These are phyloP conservation scores for Auricularia auricula-judae DNA, from an alignment of 768 basidiomycete genomes.

Conservation along the genomic window DNA sequence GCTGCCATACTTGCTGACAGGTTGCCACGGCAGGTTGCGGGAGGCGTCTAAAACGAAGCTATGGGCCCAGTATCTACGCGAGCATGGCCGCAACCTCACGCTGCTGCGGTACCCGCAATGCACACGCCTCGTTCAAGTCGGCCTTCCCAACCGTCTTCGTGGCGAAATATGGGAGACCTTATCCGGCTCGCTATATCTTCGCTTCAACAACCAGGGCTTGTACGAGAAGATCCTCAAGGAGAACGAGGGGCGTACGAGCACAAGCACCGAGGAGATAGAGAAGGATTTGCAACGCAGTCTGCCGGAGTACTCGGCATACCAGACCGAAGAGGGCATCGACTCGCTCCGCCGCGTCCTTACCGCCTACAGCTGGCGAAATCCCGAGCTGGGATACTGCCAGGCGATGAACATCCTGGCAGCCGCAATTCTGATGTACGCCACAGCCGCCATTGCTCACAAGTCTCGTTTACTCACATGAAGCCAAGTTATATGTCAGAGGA, in stretches of 20 bases:
- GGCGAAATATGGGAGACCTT: slow-evolving; percentile 99
- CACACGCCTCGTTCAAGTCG: slow-evolving; percentile 95
- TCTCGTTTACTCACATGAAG: slow-evolving; percentile 2
- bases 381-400: slow-evolving; percentile 91
- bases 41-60: slow-evolving; percentile 93
- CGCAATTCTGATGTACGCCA: slow-evolving; percentile 76
- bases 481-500: slow-evolving; percentile 96
- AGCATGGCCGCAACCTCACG: slow-evolving; percentile 90
- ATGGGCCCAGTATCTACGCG: slow-evolving; percentile 82
- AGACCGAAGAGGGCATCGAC: slow-evolving; percentile 75
- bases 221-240: slow-evolving; percentile 69
- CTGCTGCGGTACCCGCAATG: slow-evolving; percentile 92
- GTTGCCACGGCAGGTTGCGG: slow-evolving; percentile 42
- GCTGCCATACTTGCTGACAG: neutral
- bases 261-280: slow-evolving; percentile 96
- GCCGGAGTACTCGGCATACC: slow-evolving; percentile 95
- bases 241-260: slow-evolving; percentile 66
- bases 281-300: slow-evolving; percentile 94
- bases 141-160: slow-evolving; percentile 84
- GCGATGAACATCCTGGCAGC: slow-evolving; percentile 98
- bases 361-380: slow-evolving; percentile 93
- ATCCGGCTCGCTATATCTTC: slow-evolving; percentile 86
- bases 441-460: neutral
- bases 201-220: slow-evolving; percentile 74
- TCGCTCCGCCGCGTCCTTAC: slow-evolving; percentile 83